phyloP scores from a whole-genome alignment of 345 rosid genomes.

The Arabis hirsuta region DNA sequence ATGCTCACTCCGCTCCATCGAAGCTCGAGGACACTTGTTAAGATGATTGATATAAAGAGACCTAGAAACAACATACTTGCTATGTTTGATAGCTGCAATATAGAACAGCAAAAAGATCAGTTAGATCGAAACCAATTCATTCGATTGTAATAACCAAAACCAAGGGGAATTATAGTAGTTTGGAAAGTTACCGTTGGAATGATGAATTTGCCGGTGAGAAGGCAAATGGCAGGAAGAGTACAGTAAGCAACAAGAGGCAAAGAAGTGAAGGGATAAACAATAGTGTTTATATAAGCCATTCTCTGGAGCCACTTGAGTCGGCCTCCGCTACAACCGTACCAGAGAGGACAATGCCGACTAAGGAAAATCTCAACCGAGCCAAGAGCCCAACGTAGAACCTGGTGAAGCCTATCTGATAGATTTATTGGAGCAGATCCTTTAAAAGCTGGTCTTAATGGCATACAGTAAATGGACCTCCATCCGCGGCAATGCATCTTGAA shows the following conservation, averaged over 20 bases:
- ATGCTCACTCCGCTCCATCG: slow-evolving; percentile 98
- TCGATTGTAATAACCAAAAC: background rate
- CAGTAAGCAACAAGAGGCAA: slow-evolving; percentile 95
- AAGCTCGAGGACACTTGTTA: slow-evolving; percentile 84
- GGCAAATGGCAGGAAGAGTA: slow-evolving; percentile 89
- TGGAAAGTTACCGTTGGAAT: slow-evolving; percentile 77
- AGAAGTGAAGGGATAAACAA: slow-evolving; percentile 97
- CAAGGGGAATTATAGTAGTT: background rate
- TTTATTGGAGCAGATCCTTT: slow-evolving; percentile 99
- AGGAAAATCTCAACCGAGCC: slow-evolving; percentile 96
- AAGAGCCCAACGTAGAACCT: slow-evolving; percentile 98
- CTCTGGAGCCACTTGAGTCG: slow-evolving; percentile 95
- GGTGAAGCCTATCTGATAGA: slow-evolving; percentile 89
- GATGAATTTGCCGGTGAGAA: slow-evolving; percentile 95
- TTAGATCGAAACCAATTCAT: background rate
- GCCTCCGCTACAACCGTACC: slow-evolving; percentile 97
- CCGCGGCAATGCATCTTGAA: slow-evolving; percentile 99
- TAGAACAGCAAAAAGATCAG: background rate
- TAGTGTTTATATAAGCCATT: slow-evolving; percentile 87
- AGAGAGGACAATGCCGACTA: slow-evolving; percentile 93
- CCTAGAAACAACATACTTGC: slow-evolving; percentile 90
- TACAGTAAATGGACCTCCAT: slow-evolving; percentile 97
- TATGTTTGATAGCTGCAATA: slow-evolving; percentile 81
- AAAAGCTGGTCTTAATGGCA: slow-evolving; percentile 97
- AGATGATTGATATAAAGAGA: slow-evolving; percentile 85